Percentiles rank a stretch among this genome's conserved stretches.
These are phyloP conservation scores for Trichocladium uniseriatum DNA, from an alignment of 495 filamentous ascomycete species.

Conservation along the genomic window DNA sequence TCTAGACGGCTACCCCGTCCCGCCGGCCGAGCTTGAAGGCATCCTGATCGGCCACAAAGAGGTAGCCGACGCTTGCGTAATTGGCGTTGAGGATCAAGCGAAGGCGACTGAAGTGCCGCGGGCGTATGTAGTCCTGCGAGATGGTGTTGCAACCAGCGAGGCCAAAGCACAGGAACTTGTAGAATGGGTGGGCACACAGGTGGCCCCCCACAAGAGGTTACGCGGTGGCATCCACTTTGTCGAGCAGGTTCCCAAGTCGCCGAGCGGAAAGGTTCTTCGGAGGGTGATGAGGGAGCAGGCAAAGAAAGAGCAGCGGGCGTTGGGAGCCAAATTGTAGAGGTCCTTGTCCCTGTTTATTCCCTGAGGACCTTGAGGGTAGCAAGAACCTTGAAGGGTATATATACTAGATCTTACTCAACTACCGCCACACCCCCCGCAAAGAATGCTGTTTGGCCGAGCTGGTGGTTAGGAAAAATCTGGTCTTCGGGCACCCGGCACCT, in stretches of 20 bases:
- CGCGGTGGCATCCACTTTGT: constrained; percentile 77
- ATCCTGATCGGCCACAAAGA: constrained; percentile 58
- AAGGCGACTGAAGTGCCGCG: constrained; percentile 74
- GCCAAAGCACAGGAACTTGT: constrained; percentile 53
- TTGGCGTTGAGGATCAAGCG: constrained; percentile 62
- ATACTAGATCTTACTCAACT: background rate
- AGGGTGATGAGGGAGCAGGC: constrained; percentile 45
- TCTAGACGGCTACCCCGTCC: constrained; percentile 70
- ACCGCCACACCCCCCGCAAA: background rate
- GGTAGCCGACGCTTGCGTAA: constrained; percentile 78
- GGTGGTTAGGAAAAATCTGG: too few relatives aligned
- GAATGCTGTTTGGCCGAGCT: background rate
- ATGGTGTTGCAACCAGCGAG: constrained; percentile 38
- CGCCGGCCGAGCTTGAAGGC: constrained; percentile 83
- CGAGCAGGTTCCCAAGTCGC: constrained; percentile 75
- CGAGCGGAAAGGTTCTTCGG: constrained; percentile 81
- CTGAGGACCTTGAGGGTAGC: background rate
- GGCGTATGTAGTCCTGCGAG: constrained; percentile 65
- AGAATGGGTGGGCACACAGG: constrained; percentile 48
- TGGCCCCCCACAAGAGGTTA: constrained; percentile 58
- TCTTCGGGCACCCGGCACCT: background rate
- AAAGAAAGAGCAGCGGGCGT: constrained; percentile 26
- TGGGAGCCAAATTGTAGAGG: constrained; percentile 25
- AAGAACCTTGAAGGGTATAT: background rate
- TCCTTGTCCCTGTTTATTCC: background rate